Percentiles rank a stretch among this genome's conserved stretches.
Conservation (phyloP, 2,329 filamentous ascomycete genomes). For the Myriosclerotinia curreyana region DNA sequence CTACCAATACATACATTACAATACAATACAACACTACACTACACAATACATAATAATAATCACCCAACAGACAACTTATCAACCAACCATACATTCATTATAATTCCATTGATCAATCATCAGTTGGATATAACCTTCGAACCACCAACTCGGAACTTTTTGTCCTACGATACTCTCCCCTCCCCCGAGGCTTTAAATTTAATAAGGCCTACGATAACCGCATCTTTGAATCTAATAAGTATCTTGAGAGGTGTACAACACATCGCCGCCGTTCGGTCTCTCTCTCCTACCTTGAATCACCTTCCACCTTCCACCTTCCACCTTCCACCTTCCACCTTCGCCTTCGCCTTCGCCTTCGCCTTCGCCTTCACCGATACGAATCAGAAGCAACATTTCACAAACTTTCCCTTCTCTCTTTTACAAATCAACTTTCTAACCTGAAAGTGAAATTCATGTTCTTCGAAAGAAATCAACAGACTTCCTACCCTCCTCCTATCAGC, state of each 20-base stretch:
- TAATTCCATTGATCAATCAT: conserved; percentile 7
- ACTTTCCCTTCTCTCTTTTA: conserved; percentile 41
- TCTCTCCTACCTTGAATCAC: conserved; percentile 3
- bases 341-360: neutral
- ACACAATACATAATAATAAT: neutral
- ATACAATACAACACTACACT: no score
- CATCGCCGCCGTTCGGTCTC: conserved; percentile 14
- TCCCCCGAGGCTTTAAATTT: neutral
- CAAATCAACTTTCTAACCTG: conserved; percentile 3
- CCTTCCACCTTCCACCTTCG: conserved; percentile 7
- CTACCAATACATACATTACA: neutral
- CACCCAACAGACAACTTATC: neutral
- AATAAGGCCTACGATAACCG: conserved; percentile 33
- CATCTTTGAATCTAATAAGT: conserved; percentile 26
- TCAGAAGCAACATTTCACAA: conserved; percentile 25
- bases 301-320: conserved; percentile 11
- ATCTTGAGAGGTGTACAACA: conserved; percentile 20
- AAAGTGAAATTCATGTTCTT: conserved; percentile 23
- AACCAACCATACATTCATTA: neutral
- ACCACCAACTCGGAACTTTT: neutral
- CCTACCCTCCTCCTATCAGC: conserved; percentile 28
- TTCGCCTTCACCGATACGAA: conserved; percentile 10
- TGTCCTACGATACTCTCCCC: neutral
- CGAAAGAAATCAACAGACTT: conserved; percentile 27
- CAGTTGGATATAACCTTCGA: conserved; percentile 12